Percentiles rank a stretch among this genome's conserved stretches.
These are phyloP conservation scores for Hyphopichia pseudoburtonii DNA, from an alignment of 1,139 yeast species.

Conservation along the genomic window DNA sequence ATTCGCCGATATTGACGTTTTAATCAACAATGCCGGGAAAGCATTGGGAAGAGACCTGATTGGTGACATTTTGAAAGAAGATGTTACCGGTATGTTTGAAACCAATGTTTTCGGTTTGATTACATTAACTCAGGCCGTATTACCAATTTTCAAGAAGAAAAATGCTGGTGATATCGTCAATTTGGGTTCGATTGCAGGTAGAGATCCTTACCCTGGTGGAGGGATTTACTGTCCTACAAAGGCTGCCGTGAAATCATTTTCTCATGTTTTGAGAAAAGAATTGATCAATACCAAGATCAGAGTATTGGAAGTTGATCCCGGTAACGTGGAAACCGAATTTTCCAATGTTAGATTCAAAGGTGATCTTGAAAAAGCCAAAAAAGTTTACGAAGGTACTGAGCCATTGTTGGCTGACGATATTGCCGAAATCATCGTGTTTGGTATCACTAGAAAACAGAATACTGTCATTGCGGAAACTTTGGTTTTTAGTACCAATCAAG, in stretches of 20 bases:
- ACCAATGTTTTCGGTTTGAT: constrained; percentile 46
- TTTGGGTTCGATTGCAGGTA: constrained; percentile 85
- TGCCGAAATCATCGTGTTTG: constrained; percentile 78
- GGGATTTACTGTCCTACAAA: constrained; percentile 88
- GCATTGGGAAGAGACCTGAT: constrained; percentile 42
- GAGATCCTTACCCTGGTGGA: constrained; percentile 85
- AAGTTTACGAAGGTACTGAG: constrained; percentile 68
- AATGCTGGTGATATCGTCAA: constrained; percentile 77
- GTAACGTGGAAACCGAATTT: constrained; percentile 87
- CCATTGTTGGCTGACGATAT: constrained; percentile 78
- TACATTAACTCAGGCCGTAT: constrained; percentile 38
- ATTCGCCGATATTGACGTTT: constrained; percentile 39
- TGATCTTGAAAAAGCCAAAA: constrained; percentile 65
- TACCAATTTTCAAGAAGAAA: constrained; percentile 46
- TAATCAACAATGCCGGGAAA: constrained; percentile 45
- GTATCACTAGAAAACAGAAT: constrained; percentile 67
- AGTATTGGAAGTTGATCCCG: constrained; percentile 84
- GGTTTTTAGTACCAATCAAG: constrained; percentile 78
- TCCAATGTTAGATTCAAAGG: constrained; percentile 75
- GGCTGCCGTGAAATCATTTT: constrained; percentile 76
- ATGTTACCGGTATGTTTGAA: constrained; percentile 38
- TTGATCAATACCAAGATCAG: constrained; percentile 69
- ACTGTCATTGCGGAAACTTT: constrained; percentile 78
- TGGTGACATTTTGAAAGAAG: constrained; percentile 32
- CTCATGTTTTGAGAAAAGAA: constrained; percentile 77